Base-by-base conservation (phyloP, 306 rosid genomes). In the Aeschynomene evenia region DNA sequence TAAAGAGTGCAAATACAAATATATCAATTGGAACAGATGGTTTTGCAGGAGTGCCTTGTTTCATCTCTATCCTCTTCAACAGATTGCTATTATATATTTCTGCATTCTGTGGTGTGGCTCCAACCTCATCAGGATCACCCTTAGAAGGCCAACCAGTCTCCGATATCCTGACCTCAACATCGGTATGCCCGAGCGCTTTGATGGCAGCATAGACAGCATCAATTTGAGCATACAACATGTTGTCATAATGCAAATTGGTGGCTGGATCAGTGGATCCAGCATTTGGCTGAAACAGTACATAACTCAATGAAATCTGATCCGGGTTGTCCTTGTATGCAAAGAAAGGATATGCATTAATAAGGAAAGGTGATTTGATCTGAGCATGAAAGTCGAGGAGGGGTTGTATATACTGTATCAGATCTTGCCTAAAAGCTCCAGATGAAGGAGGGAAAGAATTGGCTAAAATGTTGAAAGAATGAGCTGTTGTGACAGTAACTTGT, bases 141-240 rank as follows among this genome's bases (percentile, higher is more conserved):
- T 80, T 80, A 1, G 98, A 94, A 24, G 98, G 98, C 98, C 98
- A 94, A 37, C 98, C 98, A 0, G 98, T 94, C 40, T 94, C 98
- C 0, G 98, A 94, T 51, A 94, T 75, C 42, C 86, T 74, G 34
- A 94, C 95, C 31, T 70, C 92, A 7, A 94, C 45, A 78, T 91
- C 95, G 0, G 83, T 84, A 49, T 88, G 90, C 2, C 97, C 98
- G 72, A 94, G 46, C 0, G 80, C 89, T 52, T 80, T 87, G 23
- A 94, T 94, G 1, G 98, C 98, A 0, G 79, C 68, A 16, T 94
- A 88, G n/a, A 94, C 97, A n/a, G 98, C 90, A 64, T 94, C 98
- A 22, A 94, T 80, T 63, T 94, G 98, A 67, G 98, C 98, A 77
- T 80, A 88, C 58, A 94, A 56, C 98, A 94, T 90, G 82, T 94